Evolutionary conservation across 1,284 basidiomycete species (phyloP), one percentile per base, ranked within the genome.

Genomic region (Sanghuangporus weigelae): DNA sequence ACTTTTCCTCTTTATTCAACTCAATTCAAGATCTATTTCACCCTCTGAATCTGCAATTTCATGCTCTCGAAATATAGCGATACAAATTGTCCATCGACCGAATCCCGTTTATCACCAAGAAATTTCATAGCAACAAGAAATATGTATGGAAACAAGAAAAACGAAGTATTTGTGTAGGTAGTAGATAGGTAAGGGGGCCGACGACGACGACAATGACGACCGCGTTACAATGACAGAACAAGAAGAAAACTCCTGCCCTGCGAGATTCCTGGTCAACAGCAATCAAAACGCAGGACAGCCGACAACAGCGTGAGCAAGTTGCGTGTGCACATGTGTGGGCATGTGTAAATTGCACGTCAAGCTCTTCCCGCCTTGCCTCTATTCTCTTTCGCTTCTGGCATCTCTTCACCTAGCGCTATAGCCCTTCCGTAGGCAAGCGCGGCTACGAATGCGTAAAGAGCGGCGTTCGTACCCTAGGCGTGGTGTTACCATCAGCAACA

Each of bases 361-460:
- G 82, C 87, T 68, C 75, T 76, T 70, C 81, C 84, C 65, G 74
- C 78, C 70, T 77, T 83, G 63, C 82, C 85, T 76, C 80, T 82
- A 71, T 89, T 86, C 67, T 76, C 79, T 73, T 86, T 86, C 56
- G 84, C 83, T 69, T 82, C 85, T 66, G 79, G 79, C 79, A 90
- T 86, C 59, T 72, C 76, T 75, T 92, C 90, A 69, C 86, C 87
- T 40, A 82, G 77, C 65, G 80, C 73, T 55, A 86, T 75, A 35
- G 89, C 88, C 59, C 87, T 82, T 39, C 73, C 73, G 71, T 91
- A 93, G 71, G 84, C 84, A 63, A 81, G 69, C 46, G 81, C 79
- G n/a, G 88, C 88, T 69, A 90, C 81, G 57, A 89, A 70, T 8
- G 88, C 89, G 77, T 83, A 93, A 65, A 92, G 74, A 31, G 85